phyloP scores from a whole-genome alignment of 2,329 filamentous ascomycete species.

The Pestalotiopsis sp. region DNA sequence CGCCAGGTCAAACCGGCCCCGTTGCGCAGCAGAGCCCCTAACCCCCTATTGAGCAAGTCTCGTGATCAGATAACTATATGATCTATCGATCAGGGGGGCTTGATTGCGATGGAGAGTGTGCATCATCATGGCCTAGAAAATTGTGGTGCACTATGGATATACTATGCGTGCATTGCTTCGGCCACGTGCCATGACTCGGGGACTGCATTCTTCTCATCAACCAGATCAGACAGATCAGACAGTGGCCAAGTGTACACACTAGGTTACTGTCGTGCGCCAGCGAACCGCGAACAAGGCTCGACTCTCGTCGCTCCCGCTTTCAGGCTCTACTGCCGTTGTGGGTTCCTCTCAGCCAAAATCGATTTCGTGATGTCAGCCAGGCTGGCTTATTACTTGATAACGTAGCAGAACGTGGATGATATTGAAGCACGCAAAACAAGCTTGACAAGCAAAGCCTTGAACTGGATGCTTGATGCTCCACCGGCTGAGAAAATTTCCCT shows the following conservation, averaged over 20 bases:
- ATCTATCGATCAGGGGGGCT: not conserved
- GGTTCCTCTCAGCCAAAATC: not conserved
- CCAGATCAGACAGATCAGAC: not conserved
- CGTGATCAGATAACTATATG: not conserved
- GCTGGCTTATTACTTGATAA: slow-evolving; percentile 8
- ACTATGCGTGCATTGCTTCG: not conserved
- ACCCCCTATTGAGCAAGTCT: not conserved
- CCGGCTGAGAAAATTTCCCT: slow-evolving; percentile 4
- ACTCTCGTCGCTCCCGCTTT: not conserved
- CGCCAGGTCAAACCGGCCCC: too few species aligned
- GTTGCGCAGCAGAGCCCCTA: not conserved
- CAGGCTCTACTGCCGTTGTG: not conserved
- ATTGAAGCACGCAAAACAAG: not conserved
- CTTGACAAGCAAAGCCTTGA: not conserved
- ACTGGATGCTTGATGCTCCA: not conserved
- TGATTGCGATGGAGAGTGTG: not conserved
- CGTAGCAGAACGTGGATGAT: not conserved
- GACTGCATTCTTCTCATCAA: not conserved
- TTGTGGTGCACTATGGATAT: not conserved
- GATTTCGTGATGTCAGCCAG: slow-evolving; percentile 8
- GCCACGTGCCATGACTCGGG: not conserved
- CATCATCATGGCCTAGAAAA: not conserved
- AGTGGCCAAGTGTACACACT: not conserved
- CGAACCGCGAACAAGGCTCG: not conserved
- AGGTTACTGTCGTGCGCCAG: not conserved